Evolutionary conservation across 2,329 filamentous ascomycete genomes (phyloP), one percentile per base, ranked within the genome.

Genomic region (Escovopsis sp.): DNA sequence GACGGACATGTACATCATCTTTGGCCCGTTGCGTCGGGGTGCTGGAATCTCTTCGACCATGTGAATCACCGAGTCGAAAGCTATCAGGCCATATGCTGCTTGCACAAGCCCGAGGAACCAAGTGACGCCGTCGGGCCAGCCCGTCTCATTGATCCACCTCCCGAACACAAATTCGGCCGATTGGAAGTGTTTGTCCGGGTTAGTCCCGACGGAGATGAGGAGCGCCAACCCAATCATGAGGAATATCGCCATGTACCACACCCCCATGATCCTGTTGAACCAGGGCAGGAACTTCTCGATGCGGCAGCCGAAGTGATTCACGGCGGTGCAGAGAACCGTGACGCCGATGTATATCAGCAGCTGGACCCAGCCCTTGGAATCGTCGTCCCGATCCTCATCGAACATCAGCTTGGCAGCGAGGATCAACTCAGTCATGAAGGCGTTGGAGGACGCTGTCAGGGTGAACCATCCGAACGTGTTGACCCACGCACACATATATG

Each of bases 381-480:
- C 58, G 0, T 65, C 67, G 4, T 56, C 46, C 70, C 68, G 75
- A 11, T 65, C 57, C 0, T 61, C 61, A 19, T 67, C 58, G 49
- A 72, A 75, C 56, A 75, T 62, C 28, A 67, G 56, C 56, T 72
- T 73, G 62, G 76, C 70, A n/a, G 68, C 66, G 6, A 77, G 58
- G 43, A 75, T 59, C 40, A 77, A 73, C 48, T 73, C 63, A 3
- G 69, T 68, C 70, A 76, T 75, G 50, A 77, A 76, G 11, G 70
- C 72, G 23, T 69, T 63, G 45, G 73, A 68, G 2, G 69, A 74
- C 0, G 72, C 73, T 0, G 68, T 69, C 44, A 76, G 54, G 0
- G 70, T 68, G 64, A 70, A 73, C 73, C 73, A 77, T 11, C 72
- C 73, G 45, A 75, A 75, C 0, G 67, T 73, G 54, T 76, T 76